Percentiles rank a stretch among this genome's conserved stretches.
phyloP scores from a whole-genome alignment of 257 asterid species.

The Ballota nigra region DNA sequence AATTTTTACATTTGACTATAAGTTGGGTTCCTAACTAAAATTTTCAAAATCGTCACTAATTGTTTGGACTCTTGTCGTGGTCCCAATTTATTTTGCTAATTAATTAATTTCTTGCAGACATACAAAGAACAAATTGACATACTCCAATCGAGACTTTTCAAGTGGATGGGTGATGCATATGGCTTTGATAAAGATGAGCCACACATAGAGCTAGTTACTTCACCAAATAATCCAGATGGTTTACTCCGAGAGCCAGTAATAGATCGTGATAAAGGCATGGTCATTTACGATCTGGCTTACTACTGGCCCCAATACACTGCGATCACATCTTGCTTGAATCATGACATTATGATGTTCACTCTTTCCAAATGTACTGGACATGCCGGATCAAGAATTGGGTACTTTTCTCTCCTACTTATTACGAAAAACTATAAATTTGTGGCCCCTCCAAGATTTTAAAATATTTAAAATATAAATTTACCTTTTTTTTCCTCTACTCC shows the following conservation, averaged over 20 bases:
- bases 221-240: constrained; percentile 80
- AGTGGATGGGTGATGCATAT: constrained; percentile 76
- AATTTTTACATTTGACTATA: too few species aligned
- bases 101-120: constrained; percentile 34
- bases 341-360: constrained; percentile 74
- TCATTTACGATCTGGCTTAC: constrained; percentile 73
- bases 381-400: constrained; percentile 94
- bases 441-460: too few species aligned
- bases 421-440: too few species aligned
- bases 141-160: constrained; percentile 44
- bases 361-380: constrained; percentile 79
- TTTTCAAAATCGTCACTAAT: too few species aligned
- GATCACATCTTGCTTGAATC: constrained; percentile 48
- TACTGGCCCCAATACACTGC: constrained; percentile 89
- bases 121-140: constrained; percentile 49
- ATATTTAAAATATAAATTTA: too few species aligned
- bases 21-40: too few species aligned
- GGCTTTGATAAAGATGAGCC: constrained; percentile 41
- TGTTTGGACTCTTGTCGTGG: too few species aligned
- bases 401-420: too few species aligned
- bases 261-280: constrained; percentile 38
- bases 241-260: constrained; percentile 41
- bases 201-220: constrained; percentile 65
- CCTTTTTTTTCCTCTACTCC: too few species aligned
- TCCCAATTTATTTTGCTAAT: background rate